Conservation (phyloP, 2,329 filamentous ascomycete genomes). For the Rutstroemia sp. region DNA sequence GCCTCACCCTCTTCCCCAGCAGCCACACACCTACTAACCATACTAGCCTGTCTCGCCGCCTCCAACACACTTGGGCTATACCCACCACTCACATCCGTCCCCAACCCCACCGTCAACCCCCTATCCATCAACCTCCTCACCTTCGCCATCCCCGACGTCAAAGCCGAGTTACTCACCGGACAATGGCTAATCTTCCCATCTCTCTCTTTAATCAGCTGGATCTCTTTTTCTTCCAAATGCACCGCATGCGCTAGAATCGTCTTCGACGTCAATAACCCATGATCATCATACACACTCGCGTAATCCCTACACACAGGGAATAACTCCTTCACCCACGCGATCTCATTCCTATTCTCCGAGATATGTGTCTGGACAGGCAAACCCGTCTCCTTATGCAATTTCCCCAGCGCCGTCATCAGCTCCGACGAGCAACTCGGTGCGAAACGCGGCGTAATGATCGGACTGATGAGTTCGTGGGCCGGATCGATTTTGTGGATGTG, state of each 20-base stretch:
- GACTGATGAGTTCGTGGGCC: constrained; percentile 54
- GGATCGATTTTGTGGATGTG: constrained; percentile 67
- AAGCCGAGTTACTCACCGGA: constrained; percentile 74
- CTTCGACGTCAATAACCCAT: constrained; percentile 58
- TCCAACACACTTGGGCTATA: constrained; percentile 78
- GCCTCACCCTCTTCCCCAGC: constrained; percentile 37
- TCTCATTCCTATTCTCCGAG: constrained; percentile 71
- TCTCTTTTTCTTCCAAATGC: constrained; percentile 61
- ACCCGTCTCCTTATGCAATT: constrained; percentile 52
- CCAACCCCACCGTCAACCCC: constrained; percentile 74
- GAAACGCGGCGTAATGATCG: constrained; percentile 72
- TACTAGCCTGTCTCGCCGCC: constrained; percentile 70
- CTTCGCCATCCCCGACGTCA: constrained; percentile 71
- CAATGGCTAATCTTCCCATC: constrained; percentile 73
- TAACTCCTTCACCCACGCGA: constrained; percentile 59
- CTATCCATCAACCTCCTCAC: constrained; percentile 67
- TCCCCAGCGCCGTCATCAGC: constrained; percentile 56
- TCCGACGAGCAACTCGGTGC: constrained; percentile 54
- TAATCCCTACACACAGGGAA: constrained; percentile 63
- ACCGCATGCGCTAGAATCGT: constrained; percentile 85
- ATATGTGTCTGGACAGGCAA: constrained; percentile 84
- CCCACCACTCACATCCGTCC: constrained; percentile 86
- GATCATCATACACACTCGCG: constrained; percentile 68
- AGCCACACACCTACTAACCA: constrained; percentile 68
- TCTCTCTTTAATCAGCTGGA: constrained; percentile 51